Evolutionary conservation across 208 protist genomes (phyloP).

Genomic region (Leishmania martiniquensis): DNA sequence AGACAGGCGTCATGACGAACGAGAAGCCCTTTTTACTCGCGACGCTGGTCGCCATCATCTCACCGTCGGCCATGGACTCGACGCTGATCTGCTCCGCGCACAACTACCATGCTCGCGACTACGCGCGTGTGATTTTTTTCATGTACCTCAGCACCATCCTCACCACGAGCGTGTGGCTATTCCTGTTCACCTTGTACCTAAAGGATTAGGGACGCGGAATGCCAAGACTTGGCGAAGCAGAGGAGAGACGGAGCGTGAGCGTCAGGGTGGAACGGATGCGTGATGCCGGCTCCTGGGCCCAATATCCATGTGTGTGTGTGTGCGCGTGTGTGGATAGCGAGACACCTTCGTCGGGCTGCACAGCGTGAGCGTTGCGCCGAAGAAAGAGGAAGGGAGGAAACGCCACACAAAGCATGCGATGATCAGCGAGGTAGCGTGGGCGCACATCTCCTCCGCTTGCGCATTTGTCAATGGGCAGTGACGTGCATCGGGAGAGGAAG

Average conservation of each 20-base stretch:
- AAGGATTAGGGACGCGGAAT: neutral
- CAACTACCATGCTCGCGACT: conserved; percentile 55
- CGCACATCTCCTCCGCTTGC: neutral
- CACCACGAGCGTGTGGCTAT: conserved; percentile 66
- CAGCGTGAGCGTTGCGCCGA: neutral
- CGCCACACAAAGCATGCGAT: neutral
- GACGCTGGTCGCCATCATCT: conserved; percentile 63
- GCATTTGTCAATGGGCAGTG: neutral
- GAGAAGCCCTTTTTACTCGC: conserved; percentile 61
- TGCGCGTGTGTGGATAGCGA: no score
- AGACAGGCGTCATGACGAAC: conserved; percentile 39
- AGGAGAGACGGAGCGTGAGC: neutral
- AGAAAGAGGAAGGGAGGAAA: neutral
- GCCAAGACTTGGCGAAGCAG: neutral
- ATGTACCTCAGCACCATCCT: conserved; percentile 64
- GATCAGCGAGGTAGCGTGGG: neutral
- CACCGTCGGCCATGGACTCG: conserved; percentile 68
- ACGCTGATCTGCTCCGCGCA: conserved; percentile 71
- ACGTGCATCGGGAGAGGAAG: neutral
- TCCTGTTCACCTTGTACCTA: conserved; percentile 38
- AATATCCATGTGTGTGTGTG: no score
- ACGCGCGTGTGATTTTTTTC: conserved; percentile 62
- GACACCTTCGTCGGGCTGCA: no score
- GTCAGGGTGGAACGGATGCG: neutral
- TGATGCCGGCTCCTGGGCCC: no score